Evolutionary conservation across 2,329 filamentous ascomycete genomes (phyloP).

Genomic region (Fulvia fulva): DNA sequence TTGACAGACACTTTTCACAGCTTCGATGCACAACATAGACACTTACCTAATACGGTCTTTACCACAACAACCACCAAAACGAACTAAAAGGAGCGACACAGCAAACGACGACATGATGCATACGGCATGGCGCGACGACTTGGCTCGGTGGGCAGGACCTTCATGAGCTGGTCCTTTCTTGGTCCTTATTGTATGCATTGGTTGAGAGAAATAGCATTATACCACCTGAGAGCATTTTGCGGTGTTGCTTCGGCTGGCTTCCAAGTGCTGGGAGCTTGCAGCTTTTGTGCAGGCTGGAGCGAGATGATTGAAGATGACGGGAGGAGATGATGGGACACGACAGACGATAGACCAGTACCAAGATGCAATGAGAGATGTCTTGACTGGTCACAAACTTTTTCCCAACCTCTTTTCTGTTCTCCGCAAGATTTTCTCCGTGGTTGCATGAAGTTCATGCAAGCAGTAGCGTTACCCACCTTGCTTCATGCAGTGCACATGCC

Average conservation of each 20-base stretch:
- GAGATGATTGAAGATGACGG: neutral
- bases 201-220: slow-evolving; percentile 1
- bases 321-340: slow-evolving; percentile 2
- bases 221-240: slow-evolving; percentile 6
- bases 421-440: neutral
- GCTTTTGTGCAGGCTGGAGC: neutral
- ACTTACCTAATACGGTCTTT: slow-evolving; percentile 7
- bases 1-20: neutral
- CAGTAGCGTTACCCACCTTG: neutral
- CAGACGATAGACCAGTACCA: neutral
- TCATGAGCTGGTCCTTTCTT: neutral
- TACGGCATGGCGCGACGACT: neutral
- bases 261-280: slow-evolving; percentile 2
- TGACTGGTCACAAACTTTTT: neutral
- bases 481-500: neutral
- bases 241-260: neutral
- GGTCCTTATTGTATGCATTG: neutral
- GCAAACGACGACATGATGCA: neutral
- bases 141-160: slow-evolving; percentile 2
- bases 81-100: neutral
- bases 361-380: slow-evolving; percentile 1
- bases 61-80: neutral
- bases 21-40: slow-evolving; percentile 8
- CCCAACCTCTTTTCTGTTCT: neutral
- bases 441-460: too few species aligned